A percentile compares a stretch with the other conserved stretches of the same genome.
These are phyloP conservation scores for Conticribra weissflogii DNA, from an alignment of 108 stramenopile genomes.

Conservation along the genomic window DNA sequence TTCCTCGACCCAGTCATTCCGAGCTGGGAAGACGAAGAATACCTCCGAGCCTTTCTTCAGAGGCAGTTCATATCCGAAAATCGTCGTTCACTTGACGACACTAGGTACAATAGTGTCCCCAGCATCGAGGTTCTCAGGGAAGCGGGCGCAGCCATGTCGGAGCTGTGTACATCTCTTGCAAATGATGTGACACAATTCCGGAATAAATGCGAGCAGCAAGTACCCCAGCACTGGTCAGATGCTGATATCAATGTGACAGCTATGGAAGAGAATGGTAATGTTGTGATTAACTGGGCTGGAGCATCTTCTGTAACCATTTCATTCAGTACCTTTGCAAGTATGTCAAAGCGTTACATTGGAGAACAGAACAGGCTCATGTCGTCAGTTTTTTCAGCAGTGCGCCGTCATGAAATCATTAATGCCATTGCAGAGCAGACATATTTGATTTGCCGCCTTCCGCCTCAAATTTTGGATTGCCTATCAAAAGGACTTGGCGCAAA, in stretches of 20 bases:
- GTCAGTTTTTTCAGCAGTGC: conserved; percentile 63
- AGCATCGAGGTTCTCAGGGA: conserved; percentile 83
- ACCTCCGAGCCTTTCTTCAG: conserved; percentile 74
- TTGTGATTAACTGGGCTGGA: conserved; percentile 72
- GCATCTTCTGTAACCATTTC: conserved; percentile 57
- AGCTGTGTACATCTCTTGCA: conserved; percentile 68
- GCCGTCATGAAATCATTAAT: conserved; percentile 74
- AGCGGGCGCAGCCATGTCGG: conserved; percentile 71
- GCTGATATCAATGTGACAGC: conserved; percentile 58
- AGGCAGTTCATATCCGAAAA: conserved; percentile 85
- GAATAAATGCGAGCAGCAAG: conserved; percentile 49
- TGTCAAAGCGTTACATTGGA: conserved; percentile 71
- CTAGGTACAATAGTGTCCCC: conserved; percentile 37
- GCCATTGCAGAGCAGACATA: conserved; percentile 65
- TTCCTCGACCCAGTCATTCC: conserved; percentile 84
- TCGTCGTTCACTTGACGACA: conserved; percentile 49
- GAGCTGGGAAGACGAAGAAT: conserved; percentile 76
- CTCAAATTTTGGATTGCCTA: conserved; percentile 49
- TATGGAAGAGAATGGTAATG: conserved; percentile 48
- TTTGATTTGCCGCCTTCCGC: conserved; percentile 64
- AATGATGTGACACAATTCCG: conserved; percentile 66
- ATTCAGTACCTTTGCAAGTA: conserved; percentile 38
- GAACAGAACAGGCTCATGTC: conserved; percentile 60
- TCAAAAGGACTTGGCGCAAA: conserved; percentile 47
- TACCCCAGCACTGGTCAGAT: conserved; percentile 71